These are phyloP conservation scores for Pythium biforme DNA, from an alignment of 352 stramenopile species.

Conservation along the genomic window DNA sequence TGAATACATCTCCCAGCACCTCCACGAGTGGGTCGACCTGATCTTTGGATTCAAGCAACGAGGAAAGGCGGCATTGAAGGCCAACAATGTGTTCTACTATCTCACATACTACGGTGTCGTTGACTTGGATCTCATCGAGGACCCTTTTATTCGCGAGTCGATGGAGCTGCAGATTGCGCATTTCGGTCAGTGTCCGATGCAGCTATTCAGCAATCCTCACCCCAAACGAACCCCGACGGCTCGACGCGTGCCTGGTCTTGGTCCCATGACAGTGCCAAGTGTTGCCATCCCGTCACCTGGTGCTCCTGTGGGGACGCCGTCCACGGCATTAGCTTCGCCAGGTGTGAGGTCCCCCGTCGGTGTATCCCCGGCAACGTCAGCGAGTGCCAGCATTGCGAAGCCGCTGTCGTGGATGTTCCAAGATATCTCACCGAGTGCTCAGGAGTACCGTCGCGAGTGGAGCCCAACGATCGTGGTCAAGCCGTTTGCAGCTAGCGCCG, in stretches of 20 bases:
- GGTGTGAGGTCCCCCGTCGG: slow-evolving; percentile 9
- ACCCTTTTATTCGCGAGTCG: slow-evolving; percentile 90
- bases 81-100: slow-evolving; percentile 97
- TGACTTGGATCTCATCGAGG: slow-evolving; percentile 96
- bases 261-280: slow-evolving; percentile 23
- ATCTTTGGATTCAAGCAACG: slow-evolving; percentile 99
- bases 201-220: slow-evolving; percentile 87
- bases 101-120: slow-evolving; percentile 93
- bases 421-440: slow-evolving; percentile 44
- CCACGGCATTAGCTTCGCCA: slow-evolving; percentile 5
- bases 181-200: slow-evolving; percentile 98
- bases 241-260: not conserved
- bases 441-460: slow-evolving; percentile 62
- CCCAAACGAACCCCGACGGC: slow-evolving; percentile 43
- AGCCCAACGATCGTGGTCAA: slow-evolving; percentile 60
- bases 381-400: slow-evolving; percentile 19
- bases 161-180: slow-evolving; percentile 98
- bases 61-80: slow-evolving; percentile 90
- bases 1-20: slow-evolving; percentile 95
- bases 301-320: not conserved
- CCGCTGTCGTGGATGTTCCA: slow-evolving; percentile 68
- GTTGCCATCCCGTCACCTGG: slow-evolving; percentile 21
- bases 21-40: slow-evolving; percentile 99
- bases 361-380: not conserved
- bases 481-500: slow-evolving; percentile 49